Percentiles rank a stretch among this genome's conserved stretches.
Evolutionary conservation across 306 rosid genomes (phyloP).

Genomic region (Sicyos edulis): DNA sequence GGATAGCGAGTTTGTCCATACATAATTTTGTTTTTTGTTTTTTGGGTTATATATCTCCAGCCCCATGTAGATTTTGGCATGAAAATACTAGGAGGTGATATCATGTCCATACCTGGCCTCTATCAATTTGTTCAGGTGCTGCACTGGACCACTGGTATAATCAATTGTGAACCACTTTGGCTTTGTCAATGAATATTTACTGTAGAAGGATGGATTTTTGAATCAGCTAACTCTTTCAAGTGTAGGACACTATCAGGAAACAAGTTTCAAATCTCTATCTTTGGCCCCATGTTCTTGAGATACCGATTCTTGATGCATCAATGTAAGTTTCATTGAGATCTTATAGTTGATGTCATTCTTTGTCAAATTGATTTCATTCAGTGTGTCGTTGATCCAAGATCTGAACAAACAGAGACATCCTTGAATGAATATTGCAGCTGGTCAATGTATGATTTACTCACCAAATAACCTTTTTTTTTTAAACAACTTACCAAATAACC

Average conservation of each 20-base stretch:
- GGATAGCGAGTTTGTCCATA: background rate
- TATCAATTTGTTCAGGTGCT: slow-evolving; percentile 82
- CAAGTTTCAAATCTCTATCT: slow-evolving; percentile 74
- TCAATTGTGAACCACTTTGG: slow-evolving; percentile 19
- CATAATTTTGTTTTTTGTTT: background rate
- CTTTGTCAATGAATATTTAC: slow-evolving; percentile 18
- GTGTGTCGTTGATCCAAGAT: background rate
- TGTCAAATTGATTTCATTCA: slow-evolving; percentile 4
- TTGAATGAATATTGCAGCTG: background rate
- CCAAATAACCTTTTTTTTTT: background rate
- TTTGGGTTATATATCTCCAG: slow-evolving; percentile 38
- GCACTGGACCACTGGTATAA: slow-evolving; percentile 30
- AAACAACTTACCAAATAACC: background rate
- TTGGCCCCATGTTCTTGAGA: slow-evolving; percentile 71
- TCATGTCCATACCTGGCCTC: slow-evolving; percentile 90
- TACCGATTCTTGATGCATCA: slow-evolving; percentile 75
- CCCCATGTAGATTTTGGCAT: slow-evolving; percentile 87
- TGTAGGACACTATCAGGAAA: slow-evolving; percentile 65
- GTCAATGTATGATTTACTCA: background rate
- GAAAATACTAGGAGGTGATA: slow-evolving; percentile 75
- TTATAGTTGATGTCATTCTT: background rate
- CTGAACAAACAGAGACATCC: background rate
- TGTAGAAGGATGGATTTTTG: slow-evolving; percentile 3
- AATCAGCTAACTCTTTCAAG: background rate
- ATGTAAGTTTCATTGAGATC: slow-evolving; percentile 36